Evolutionary conservation across 2,329 filamentous ascomycete species (phyloP), one percentile per base, ranked within the genome.

Genomic region (Boeremia lycopersici): DNA sequence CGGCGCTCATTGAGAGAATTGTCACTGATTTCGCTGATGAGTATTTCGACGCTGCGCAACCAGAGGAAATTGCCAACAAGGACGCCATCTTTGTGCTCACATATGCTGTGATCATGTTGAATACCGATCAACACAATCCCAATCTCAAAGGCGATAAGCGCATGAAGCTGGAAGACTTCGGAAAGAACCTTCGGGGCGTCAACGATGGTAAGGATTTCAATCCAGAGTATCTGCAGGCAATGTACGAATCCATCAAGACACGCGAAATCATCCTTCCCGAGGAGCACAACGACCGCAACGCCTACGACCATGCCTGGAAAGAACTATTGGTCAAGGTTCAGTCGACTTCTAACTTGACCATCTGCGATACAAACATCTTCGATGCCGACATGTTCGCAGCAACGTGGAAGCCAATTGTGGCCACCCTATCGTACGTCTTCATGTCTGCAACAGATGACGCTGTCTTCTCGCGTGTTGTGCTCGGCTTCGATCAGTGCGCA

Each of bases 401-500:
- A 19, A 97, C 93, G 0, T 99, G 96, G 95, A 92, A 86, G 71
- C 93, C 96, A 0, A 92, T 99, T 44, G 84, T 99, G 33, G 93
- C 95, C 3, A 98, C 96, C 0, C 80, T 99, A 49, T 96, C 95
- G 11, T 99, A 98, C 71, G 95, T 99, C 3, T 99, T 99, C 79
- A 96, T 98, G 89, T 98, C 93, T 31, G 96, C 96, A 13, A 96
- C 92, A 0, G 96, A 99, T 69, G 95, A 99, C 73, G 86, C 93
- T 0, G 95, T 99, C 3, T 99, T 96, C 72, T 91, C 91, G 31
- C 86, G 95, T 56, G 90, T 99, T 15, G 91, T 98, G 26, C 90
- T 90, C 42, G 95, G 95, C 1, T 99, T 99, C 69, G 91, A 96
- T 66, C 93, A 99, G 74, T 98, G 93, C 73, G 93, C 95, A 15